Conservation (phyloP, 768 basidiomycete genomes). For the Naganishia vaughanmartiniae region DNA sequence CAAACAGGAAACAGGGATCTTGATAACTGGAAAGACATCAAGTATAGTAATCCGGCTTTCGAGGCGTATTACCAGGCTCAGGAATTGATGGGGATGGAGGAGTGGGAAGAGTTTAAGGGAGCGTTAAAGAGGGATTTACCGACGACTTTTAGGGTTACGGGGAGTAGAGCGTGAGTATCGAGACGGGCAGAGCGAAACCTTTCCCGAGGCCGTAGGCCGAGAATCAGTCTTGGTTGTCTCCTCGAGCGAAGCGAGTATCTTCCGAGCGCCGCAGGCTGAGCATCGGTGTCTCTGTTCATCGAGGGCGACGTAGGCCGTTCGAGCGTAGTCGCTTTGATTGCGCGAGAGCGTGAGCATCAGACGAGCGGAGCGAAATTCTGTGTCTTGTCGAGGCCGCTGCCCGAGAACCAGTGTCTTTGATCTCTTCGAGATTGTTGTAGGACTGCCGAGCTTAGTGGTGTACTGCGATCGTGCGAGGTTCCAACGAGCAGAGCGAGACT, state of each 20-base stretch:
- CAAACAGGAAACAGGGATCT: conserved; percentile 20
- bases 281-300: no score
- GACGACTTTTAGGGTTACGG: conserved; percentile 89
- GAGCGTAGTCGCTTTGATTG: no score
- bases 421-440: background rate
- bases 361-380: no score
- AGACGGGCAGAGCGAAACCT: no score
- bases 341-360: no score
- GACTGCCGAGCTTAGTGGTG: conserved; percentile 24
- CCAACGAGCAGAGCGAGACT: no score
- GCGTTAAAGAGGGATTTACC: conserved; percentile 71
- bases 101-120: conserved; percentile 74
- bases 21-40: conserved; percentile 24
- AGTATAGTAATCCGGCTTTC: conserved; percentile 18
- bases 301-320: conserved; percentile 29
- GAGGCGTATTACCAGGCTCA: conserved; percentile 56
- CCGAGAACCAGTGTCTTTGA: no score
- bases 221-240: no score
- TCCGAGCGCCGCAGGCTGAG: no score
- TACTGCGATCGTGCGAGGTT: no score
- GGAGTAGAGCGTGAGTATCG: conserved; percentile 70
- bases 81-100: conserved; percentile 65
- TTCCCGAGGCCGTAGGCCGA: no score
- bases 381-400: no score
- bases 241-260: background rate